Evolutionary conservation across 2,329 filamentous ascomycete species (phyloP), one percentile per base, ranked within the genome.

Genomic region (Calonectria henricotiae): DNA sequence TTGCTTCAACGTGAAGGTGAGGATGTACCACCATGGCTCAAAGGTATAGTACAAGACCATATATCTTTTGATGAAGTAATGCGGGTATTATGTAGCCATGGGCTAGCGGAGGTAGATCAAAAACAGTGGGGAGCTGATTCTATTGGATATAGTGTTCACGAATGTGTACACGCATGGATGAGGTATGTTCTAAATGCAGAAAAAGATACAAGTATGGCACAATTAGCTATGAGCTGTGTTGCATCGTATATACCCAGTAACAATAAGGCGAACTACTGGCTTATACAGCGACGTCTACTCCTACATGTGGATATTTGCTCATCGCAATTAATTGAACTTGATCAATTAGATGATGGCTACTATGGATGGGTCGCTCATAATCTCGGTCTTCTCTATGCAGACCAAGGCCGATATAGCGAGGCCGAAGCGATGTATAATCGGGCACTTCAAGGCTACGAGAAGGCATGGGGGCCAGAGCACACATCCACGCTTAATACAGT

Each of bases 121-220:
- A 70, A 15, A 49, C 54, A 70, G 47, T 46, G 41, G 9, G 54
- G 47, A 17, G 13, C 51, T 17, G 74, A 71, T 23, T 77, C 74
- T 1, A 43, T n/a, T 63, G 78, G 77, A 54, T 82, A 82, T 62
- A 74, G 79, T 25, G 72, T 83, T 58, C 80, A 83, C 72, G 71
- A 73, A 39, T 82, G 79, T 67, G 78, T 83, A 39, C 80, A 83
- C 73, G 70, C 75, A 9, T 82, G 77, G 80, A 78, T 73, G 65
- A 71, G 71, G 8, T 63, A 77, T 65, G 73, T 78, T 1, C 67
- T 81, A 9, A 80, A 80, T 63, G 9, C 44, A 27, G 62, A 72
- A 39, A 2, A 25, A 1, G 46, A 71, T 17, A 9, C 7, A 27
- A 23, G 43, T 9, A 32, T 73, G 43, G 41, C 54, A n/a, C 23